A percentile compares a stretch with the other conserved stretches of the same genome.
These are phyloP conservation scores for Aspergillus glaucus DNA, from an alignment of 2,329 filamentous ascomycete species.

Conservation along the genomic window DNA sequence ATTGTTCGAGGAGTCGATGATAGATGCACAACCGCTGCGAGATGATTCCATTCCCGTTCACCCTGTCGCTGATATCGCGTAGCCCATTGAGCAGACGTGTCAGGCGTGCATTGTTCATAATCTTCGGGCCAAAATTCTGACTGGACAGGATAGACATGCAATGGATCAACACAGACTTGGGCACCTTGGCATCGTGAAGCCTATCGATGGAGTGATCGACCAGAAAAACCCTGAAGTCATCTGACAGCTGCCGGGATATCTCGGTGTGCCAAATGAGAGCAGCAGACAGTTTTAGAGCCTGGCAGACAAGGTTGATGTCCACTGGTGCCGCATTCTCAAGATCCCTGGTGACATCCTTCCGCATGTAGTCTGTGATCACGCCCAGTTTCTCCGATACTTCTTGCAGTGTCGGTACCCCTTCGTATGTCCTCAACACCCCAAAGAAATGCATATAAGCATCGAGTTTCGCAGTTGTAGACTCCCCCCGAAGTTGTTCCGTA, in stretches of 20 bases:
- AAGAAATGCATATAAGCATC: slow-evolving; percentile 83
- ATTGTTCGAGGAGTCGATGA: slow-evolving; percentile 66
- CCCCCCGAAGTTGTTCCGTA: slow-evolving; percentile 70
- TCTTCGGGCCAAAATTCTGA: slow-evolving; percentile 68
- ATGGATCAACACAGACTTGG: slow-evolving; percentile 73
- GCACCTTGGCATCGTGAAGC: slow-evolving; percentile 60
- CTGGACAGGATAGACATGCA: slow-evolving; percentile 74
- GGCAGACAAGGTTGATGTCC: slow-evolving; percentile 66
- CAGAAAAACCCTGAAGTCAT: slow-evolving; percentile 73
- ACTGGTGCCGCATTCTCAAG: slow-evolving; percentile 45
- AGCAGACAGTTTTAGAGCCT: slow-evolving; percentile 70
- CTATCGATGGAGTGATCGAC: slow-evolving; percentile 72
- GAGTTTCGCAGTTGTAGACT: slow-evolving; percentile 64
- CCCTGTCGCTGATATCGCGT: slow-evolving; percentile 63
- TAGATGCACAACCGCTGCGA: slow-evolving; percentile 74
- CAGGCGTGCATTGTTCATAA: slow-evolving; percentile 67
- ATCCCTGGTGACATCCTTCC: slow-evolving; percentile 68
- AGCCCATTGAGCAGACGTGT: slow-evolving; percentile 65
- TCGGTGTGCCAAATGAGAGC: slow-evolving; percentile 69
- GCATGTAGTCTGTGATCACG: slow-evolving; percentile 72
- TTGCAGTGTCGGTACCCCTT: slow-evolving; percentile 69
- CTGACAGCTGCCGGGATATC: slow-evolving; percentile 63
- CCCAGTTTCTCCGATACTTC: slow-evolving; percentile 70
- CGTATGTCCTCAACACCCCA: slow-evolving; percentile 70
- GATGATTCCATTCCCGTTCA: slow-evolving; percentile 74